Percentiles rank a stretch among this genome's conserved stretches.
phyloP scores from a whole-genome alignment of 192 early-diverging fungal species.

The Coemansia sp. region DNA sequence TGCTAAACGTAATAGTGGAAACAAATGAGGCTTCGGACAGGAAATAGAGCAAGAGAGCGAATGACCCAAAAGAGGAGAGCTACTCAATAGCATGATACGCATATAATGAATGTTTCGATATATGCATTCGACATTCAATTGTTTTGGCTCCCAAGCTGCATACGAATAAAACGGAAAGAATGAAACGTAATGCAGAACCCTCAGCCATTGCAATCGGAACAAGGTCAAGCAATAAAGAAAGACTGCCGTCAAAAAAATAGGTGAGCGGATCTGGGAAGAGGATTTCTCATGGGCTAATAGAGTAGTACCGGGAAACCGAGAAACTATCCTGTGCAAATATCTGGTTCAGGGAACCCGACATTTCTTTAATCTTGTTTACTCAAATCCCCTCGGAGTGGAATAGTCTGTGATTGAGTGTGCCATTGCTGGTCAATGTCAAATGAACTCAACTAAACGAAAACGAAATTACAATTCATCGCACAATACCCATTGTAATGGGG shows the following conservation, averaged over 20 bases:
- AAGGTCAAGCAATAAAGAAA: neutral
- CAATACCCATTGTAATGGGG: no score
- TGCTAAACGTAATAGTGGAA: neutral
- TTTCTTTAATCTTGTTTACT: no score
- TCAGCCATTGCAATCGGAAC: conserved; percentile 3
- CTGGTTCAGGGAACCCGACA: no score
- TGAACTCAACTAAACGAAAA: no score
- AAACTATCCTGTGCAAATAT: neutral
- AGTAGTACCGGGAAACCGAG: neutral
- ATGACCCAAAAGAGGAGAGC: neutral
- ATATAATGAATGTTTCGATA: conserved; percentile 4
- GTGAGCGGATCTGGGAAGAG: neutral
- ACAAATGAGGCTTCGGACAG: neutral
- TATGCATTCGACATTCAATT: neutral
- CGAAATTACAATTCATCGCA: neutral
- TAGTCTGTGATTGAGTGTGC: no score
- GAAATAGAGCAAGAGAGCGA: neutral
- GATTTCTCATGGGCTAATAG: neutral
- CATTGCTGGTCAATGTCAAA: no score
- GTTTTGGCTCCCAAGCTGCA: neutral
- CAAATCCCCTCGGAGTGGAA: no score
- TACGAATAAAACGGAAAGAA: neutral
- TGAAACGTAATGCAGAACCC: conserved; percentile 2
- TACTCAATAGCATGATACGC: conserved; percentile 1
- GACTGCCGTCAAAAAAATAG: neutral